Base-by-base conservation (phyloP, 306 rosid species). In the Leucaena leucocephala region DNA sequence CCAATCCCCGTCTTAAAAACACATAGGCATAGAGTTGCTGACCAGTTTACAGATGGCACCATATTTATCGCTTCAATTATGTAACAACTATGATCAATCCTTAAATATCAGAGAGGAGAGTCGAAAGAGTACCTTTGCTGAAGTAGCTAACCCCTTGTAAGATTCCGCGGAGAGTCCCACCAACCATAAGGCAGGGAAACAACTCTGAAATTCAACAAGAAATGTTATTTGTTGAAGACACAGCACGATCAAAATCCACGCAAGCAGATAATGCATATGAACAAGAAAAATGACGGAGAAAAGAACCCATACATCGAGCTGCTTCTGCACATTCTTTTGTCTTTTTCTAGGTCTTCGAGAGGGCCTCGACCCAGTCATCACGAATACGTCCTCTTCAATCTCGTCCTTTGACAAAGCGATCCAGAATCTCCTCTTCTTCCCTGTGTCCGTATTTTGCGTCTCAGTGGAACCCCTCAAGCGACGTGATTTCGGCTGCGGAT, bases 321-420 rank as follows among this genome's bases (percentile, higher is more conserved):
- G 97, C 79, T 93, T 96, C 90, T 96, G 99, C 58, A 96, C 86
- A 80, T 81, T 96, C 90, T 89, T 96, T 62, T 93, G 82, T 74
- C 98, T 88, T 84, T 93, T 95, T 88, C 42, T 88, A 68, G 99
- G 98, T 82, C 98, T 82, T n/a, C 98, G 87, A 48, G 87, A 52
- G 19, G 98, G 99, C 73, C 97, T 85, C 22, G 97, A 93, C 73
- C 98, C 99, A 21, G 98, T 96, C 93, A 96, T 93, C 52, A 86
- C 78, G 75, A 93, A 96, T 35, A 96, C 75, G 83, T 96, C 98
- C 63, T 96, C 98, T 76, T 93, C 98, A 88, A 96, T 96, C 87
- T 96, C 98, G 34, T 93, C 99, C 71, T 79, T 89, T 0, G 97
- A 93, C 50, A 96, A 91, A 43, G 98, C 97, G 86, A 96, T 91